Percentiles rank a stretch among this genome's conserved stretches.
phyloP scores from a whole-genome alignment of 1,284 basidiomycete species.

The Ceratobasidium sp. region DNA sequence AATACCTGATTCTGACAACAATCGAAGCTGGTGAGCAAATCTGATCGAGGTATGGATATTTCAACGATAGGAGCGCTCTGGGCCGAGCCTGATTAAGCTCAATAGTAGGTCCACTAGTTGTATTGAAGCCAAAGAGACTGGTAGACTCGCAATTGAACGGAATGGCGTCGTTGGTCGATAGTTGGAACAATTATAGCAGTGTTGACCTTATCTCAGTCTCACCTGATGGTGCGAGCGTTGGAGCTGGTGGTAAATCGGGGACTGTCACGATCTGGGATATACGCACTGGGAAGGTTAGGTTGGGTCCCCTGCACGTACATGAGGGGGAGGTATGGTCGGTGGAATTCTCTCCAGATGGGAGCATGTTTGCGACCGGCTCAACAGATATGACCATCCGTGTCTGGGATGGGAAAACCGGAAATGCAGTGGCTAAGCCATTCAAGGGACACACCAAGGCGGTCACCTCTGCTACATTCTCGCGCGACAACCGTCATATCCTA shows the following conservation, averaged over 20 bases:
- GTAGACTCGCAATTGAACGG: too few relatives aligned
- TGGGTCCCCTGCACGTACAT: neutral
- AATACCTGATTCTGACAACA: too few relatives aligned
- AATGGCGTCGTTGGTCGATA: too few relatives aligned
- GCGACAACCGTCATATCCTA: neutral
- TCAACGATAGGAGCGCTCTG: too few relatives aligned
- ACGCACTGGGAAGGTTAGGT: neutral
- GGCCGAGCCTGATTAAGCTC: too few relatives aligned
- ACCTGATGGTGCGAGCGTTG: neutral
- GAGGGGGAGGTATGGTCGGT: neutral
- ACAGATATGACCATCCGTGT: neutral
- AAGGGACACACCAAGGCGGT: conserved; percentile 22
- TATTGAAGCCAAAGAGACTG: too few relatives aligned
- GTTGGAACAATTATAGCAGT: too few relatives aligned
- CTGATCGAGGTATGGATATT: too few relatives aligned
- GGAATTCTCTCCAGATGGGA: conserved; percentile 1
- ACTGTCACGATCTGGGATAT: conserved; percentile 8
- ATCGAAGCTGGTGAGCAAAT: too few relatives aligned
- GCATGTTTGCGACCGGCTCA: neutral
- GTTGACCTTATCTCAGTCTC: too few relatives aligned
- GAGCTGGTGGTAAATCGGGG: neutral
- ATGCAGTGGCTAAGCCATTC: neutral
- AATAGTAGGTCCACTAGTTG: too few relatives aligned
- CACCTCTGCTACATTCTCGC: conserved; percentile 20
- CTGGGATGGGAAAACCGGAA: neutral